Evolutionary conservation across 306 rosid genomes (phyloP).

Genomic region (Quercus alba): DNA sequence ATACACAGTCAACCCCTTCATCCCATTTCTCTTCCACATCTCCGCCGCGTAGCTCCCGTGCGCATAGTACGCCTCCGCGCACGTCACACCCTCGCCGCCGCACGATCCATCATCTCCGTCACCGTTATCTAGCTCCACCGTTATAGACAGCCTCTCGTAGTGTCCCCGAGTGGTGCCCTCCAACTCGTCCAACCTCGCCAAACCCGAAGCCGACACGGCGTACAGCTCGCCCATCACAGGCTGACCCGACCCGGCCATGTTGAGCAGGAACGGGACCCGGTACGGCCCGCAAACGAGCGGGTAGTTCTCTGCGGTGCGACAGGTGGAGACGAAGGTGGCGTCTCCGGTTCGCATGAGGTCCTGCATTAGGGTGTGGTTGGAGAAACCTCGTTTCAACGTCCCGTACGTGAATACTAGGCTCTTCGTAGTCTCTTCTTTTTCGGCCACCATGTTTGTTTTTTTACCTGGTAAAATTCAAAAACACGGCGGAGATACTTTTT

Average conservation of each 20-base stretch:
- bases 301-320: constrained; percentile 34
- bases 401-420: constrained; percentile 67
- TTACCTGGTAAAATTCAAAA: background rate
- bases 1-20: constrained; percentile 44
- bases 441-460: constrained; percentile 32
- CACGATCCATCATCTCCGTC: constrained; percentile 11
- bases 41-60: constrained; percentile 62
- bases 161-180: constrained; percentile 64
- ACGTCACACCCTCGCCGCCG: constrained; percentile 16
- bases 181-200: constrained; percentile 51
- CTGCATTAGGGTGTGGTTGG: constrained; percentile 63
- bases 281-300: constrained; percentile 82
- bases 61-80: constrained; percentile 70
- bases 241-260: constrained; percentile 58
- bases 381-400: constrained; percentile 58
- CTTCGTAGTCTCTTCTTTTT: background rate
- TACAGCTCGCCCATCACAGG: constrained; percentile 64
- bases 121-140: background rate
- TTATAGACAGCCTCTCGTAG: constrained; percentile 57
- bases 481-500: too few species aligned
- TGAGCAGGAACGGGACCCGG: constrained; percentile 70
- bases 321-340: constrained; percentile 53
- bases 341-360: constrained; percentile 62
- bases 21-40: constrained; percentile 60
- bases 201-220: constrained; percentile 45